These are phyloP conservation scores for Capsicum rhomboideum DNA, from an alignment of 257 asterid genomes.

Conservation along the genomic window DNA sequence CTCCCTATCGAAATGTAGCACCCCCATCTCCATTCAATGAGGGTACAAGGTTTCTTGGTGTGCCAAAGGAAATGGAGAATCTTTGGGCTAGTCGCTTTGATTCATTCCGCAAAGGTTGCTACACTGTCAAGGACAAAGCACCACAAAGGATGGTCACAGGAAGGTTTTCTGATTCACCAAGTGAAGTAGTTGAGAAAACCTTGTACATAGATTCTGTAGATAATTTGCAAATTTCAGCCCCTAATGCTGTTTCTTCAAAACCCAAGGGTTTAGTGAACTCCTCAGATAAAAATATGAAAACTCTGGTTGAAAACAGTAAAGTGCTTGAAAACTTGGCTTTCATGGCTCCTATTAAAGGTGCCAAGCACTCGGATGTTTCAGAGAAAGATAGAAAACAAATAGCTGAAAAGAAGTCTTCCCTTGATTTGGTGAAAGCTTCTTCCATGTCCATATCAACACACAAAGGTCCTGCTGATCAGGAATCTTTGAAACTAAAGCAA, in stretches of 20 bases:
- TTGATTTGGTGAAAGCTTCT: slow-evolving; percentile 15
- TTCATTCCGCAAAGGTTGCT: slow-evolving; percentile 41
- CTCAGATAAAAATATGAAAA: slow-evolving; percentile 10
- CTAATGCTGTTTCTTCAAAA: slow-evolving; percentile 9
- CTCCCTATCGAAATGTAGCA: slow-evolving; percentile 75
- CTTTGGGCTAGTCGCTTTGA: slow-evolving; percentile 38
- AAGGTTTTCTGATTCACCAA: slow-evolving; percentile 20
- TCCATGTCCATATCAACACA: neutral
- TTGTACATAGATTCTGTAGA: slow-evolving; percentile 36
- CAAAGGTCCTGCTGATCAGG: slow-evolving; percentile 7
- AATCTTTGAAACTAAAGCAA: slow-evolving; percentile 8
- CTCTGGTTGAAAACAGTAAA: slow-evolving; percentile 8
- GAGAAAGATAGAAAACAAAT: slow-evolving; percentile 16
- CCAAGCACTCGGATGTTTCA: neutral
- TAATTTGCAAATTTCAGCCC: slow-evolving; percentile 6
- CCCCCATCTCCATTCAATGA: slow-evolving; percentile 74
- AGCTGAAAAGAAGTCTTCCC: slow-evolving; percentile 5
- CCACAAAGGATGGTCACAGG: slow-evolving; percentile 29
- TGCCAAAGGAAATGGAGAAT: slow-evolving; percentile 48
- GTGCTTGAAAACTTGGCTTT: slow-evolving; percentile 1
- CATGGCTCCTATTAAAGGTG: slow-evolving; percentile 6
- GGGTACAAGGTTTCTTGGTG: slow-evolving; percentile 68
- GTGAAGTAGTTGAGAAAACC: slow-evolving; percentile 24
- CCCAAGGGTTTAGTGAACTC: slow-evolving; percentile 11
- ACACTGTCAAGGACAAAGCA: slow-evolving; percentile 48